These are phyloP conservation scores for Asterochloris erici DNA, from an alignment of 139 green algal species.

Conservation along the genomic window DNA sequence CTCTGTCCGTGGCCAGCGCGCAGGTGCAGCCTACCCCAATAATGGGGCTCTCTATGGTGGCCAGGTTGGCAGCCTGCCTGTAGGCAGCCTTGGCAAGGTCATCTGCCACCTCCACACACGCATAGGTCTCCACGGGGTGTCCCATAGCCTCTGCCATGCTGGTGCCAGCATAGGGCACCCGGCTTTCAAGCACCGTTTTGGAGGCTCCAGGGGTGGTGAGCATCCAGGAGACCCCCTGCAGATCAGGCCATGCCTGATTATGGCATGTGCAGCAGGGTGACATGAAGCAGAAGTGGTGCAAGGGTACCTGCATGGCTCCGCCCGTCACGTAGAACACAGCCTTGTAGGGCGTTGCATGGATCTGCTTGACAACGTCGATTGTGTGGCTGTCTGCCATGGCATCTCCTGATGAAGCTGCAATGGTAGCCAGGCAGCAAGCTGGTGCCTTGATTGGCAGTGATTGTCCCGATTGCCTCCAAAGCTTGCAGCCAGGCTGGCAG, in stretches of 20 bases:
- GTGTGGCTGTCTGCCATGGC: not conserved
- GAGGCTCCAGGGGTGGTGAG: slow-evolving; percentile 73
- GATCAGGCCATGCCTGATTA: not conserved
- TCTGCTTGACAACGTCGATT: slow-evolving; percentile 22
- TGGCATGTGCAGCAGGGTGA: not conserved
- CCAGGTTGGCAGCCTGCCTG: slow-evolving; percentile 47
- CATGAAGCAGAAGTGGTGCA: not conserved
- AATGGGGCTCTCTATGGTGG: slow-evolving; percentile 48
- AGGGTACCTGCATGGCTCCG: slow-evolving; percentile 48
- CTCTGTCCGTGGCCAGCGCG: slow-evolving; percentile 59
- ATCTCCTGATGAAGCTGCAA: too few species aligned
- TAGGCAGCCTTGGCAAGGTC: slow-evolving; percentile 69
- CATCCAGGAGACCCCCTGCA: slow-evolving; percentile 68
- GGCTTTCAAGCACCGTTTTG: slow-evolving; percentile 66
- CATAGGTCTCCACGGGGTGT: slow-evolving; percentile 45
- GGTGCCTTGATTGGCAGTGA: too few species aligned
- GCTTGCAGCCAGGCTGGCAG: too few species aligned
- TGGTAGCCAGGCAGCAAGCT: too few species aligned
- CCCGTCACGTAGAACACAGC: slow-evolving; percentile 52
- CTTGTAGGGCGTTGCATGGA: slow-evolving; percentile 43
- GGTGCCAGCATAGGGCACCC: slow-evolving; percentile 63
- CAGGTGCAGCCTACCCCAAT: slow-evolving; percentile 69
- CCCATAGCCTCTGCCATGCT: slow-evolving; percentile 51
- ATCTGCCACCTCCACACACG: slow-evolving; percentile 39
- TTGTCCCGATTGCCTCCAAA: too few species aligned